Percentiles rank a stretch among this genome's conserved stretches.
These are phyloP conservation scores for Syzygium malaccense DNA, from an alignment of 441 rosid genomes.

Conservation along the genomic window DNA sequence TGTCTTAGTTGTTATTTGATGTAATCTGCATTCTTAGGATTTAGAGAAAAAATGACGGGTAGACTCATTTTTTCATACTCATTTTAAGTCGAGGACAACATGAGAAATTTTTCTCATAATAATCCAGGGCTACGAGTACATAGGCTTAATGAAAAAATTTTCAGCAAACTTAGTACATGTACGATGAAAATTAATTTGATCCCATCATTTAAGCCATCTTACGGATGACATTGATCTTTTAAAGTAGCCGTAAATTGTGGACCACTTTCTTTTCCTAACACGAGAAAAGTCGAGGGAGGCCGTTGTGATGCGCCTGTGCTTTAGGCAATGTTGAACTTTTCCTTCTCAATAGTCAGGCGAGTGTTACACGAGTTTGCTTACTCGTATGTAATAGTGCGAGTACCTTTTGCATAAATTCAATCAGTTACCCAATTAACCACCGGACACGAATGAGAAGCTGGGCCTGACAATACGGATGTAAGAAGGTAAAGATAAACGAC, in stretches of 20 bases:
- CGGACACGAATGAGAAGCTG: neutral
- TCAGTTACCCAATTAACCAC: neutral
- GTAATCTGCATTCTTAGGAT: neutral
- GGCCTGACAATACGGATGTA: neutral
- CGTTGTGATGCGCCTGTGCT: neutral
- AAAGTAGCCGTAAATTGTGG: neutral
- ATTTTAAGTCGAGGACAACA: neutral
- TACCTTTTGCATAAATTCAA: neutral
- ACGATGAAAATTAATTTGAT: neutral
- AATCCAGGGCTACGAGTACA: too few relatives aligned
- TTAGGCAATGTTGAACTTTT: neutral
- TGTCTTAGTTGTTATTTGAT: neutral
- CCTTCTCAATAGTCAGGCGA: neutral
- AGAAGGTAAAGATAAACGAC: neutral
- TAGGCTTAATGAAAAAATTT: neutral
- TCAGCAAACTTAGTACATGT: neutral
- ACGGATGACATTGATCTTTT: neutral
- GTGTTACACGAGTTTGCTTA: neutral
- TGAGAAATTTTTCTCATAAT: neutral
- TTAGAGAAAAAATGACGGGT: neutral
- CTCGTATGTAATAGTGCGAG: neutral
- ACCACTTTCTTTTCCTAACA: neutral
- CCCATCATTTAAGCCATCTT: too few relatives aligned
- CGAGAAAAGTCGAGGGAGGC: neutral
- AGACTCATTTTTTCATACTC: neutral